phyloP scores from a whole-genome alignment of 139 green algal genomes.

The Picochlorum sp. region DNA sequence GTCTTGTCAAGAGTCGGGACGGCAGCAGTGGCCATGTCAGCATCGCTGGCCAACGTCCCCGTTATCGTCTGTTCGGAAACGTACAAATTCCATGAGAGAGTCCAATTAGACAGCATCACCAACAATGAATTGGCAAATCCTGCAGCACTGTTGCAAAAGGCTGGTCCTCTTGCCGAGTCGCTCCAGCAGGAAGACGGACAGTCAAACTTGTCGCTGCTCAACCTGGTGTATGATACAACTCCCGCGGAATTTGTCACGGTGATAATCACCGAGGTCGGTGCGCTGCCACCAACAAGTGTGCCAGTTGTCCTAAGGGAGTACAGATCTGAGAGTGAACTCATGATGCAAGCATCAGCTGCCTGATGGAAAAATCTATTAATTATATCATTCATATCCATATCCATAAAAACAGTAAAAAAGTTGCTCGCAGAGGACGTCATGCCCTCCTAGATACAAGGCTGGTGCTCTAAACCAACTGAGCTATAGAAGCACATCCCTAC shows the following conservation, averaged over 20 bases:
- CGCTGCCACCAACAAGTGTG: conserved; percentile 82
- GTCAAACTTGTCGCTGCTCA: conserved; percentile 40
- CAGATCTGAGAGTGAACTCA: conserved; percentile 13
- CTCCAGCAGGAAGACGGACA: background rate
- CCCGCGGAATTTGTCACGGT: conserved; percentile 84
- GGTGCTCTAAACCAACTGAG: too few relatives aligned
- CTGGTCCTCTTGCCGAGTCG: background rate
- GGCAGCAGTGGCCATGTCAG: conserved; percentile 77
- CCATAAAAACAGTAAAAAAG: too few relatives aligned
- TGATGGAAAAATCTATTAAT: background rate
- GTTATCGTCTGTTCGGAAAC: conserved; percentile 91
- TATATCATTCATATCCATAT: too few relatives aligned
- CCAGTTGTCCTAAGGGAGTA: conserved; percentile 86
- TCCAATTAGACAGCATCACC: conserved; percentile 86
- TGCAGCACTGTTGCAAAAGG: conserved; percentile 30
- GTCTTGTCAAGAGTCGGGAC: conserved; percentile 76
- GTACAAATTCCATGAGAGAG: conserved; percentile 83
- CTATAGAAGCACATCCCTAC: too few relatives aligned
- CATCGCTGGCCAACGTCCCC: conserved; percentile 53
- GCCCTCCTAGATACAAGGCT: too few relatives aligned
- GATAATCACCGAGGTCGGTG: conserved; percentile 89
- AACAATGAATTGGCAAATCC: conserved; percentile 92
- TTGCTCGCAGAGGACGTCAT: too few relatives aligned
- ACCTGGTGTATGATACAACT: conserved; percentile 92
- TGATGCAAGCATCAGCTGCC: background rate